Percentiles rank a stretch among this genome's conserved stretches.
Evolutionary conservation across 345 rosid species (phyloP).

Genomic region (Alliaria petiolata): DNA sequence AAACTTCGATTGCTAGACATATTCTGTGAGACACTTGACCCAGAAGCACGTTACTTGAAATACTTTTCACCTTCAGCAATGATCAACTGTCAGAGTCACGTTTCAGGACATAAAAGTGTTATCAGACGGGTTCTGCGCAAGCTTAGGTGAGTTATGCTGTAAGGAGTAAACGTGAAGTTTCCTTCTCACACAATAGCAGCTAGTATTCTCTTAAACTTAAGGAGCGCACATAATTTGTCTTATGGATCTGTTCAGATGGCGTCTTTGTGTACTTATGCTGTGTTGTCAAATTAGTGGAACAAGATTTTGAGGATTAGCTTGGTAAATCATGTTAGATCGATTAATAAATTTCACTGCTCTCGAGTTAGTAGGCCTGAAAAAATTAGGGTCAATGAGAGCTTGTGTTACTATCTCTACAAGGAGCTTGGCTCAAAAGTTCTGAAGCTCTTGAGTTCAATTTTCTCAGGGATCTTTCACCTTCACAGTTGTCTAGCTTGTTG

Average conservation of each 20-base stretch:
- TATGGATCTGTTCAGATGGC: conserved; percentile 3
- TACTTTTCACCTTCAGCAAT: conserved; percentile 32
- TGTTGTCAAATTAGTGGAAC: not conserved
- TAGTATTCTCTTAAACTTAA: not conserved
- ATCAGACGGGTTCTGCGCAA: conserved; percentile 48
- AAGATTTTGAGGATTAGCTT: conserved; percentile 1
- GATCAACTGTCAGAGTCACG: conserved; percentile 15
- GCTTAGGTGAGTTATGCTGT: conserved; percentile 56
- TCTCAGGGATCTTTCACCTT: conserved; percentile 70
- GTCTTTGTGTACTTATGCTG: not conserved
- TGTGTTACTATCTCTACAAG: conserved; percentile 3
- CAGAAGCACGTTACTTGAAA: conserved; percentile 43
- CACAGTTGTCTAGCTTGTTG: conserved; percentile 46
- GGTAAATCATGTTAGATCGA: conserved; percentile 6
- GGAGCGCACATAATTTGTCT: not conserved
- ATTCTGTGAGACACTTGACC: conserved; percentile 83
- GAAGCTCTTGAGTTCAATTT: conserved; percentile 28
- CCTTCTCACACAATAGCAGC: not conserved
- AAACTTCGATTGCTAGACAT: conserved; percentile 68
- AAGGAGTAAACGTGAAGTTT: conserved; percentile 3
- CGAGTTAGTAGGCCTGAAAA: not conserved
- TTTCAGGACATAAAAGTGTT: conserved; percentile 33
- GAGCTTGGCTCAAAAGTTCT: conserved; percentile 20
- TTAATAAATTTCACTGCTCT: not conserved
- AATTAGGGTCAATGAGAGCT: not conserved